Evolutionary conservation across 352 stramenopile genomes (phyloP).

Genomic region (Salisapilia sapeloensis): DNA sequence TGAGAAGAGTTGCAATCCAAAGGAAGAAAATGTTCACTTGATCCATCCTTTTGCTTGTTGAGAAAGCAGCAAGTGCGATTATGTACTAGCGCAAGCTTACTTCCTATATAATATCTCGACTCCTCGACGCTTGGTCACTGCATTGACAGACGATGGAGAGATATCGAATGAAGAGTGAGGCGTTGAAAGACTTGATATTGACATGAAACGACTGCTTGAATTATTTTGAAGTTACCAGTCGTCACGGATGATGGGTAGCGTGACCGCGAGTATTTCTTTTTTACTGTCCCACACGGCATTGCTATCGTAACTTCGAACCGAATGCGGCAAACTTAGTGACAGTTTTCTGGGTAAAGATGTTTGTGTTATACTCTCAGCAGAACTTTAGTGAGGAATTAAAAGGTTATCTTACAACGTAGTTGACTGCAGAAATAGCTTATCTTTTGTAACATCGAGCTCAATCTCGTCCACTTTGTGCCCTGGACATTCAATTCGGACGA

Average conservation of each 20-base stretch:
- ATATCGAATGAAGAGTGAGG: background rate
- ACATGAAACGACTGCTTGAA: too few species aligned
- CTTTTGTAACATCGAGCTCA: slow-evolving; percentile 61
- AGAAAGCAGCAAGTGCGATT: too few species aligned
- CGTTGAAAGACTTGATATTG: slow-evolving; percentile 3
- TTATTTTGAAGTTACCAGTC: slow-evolving; percentile 23
- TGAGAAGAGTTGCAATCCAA: too few species aligned
- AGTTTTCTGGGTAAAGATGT: slow-evolving; percentile 22
- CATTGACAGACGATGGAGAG: too few species aligned
- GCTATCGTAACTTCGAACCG: slow-evolving; percentile 48
- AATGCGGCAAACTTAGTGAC: slow-evolving; percentile 48
- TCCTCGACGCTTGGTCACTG: too few species aligned
- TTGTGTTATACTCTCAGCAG: slow-evolving; percentile 2
- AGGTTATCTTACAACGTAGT: slow-evolving; percentile 20
- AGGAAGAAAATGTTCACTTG: too few species aligned
- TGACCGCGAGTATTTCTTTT: slow-evolving; percentile 29
- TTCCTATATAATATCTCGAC: too few species aligned
- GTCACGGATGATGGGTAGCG: slow-evolving; percentile 54
- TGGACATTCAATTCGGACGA: slow-evolving; percentile 56
- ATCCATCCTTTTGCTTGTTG: too few species aligned
- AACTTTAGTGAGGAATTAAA: background rate
- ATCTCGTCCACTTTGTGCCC: slow-evolving; percentile 46
- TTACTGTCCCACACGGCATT: slow-evolving; percentile 51
- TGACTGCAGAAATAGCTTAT: slow-evolving; percentile 58
- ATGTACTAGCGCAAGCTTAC: too few species aligned